Conservation (phyloP, 768 basidiomycete genomes). For the Terana coerulea region DNA sequence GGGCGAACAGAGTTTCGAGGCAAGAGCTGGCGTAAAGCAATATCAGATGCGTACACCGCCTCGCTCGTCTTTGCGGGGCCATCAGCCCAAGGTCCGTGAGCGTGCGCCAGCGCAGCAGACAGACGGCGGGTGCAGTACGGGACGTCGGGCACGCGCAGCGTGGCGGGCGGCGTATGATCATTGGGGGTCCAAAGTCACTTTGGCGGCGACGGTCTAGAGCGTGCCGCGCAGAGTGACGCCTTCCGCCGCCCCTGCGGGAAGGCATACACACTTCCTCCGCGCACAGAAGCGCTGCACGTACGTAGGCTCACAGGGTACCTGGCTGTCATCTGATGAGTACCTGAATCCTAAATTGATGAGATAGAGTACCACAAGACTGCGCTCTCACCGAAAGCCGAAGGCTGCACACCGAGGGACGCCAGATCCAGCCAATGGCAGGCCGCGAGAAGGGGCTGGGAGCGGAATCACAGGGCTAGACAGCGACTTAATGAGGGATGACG, state of each 20-base stretch:
- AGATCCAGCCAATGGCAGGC: not conserved
- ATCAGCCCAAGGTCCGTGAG: not conserved
- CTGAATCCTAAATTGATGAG: not conserved
- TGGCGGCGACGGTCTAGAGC: not conserved
- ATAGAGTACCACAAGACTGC: constrained; percentile 1
- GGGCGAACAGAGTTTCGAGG: not conserved
- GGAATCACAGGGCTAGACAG: not conserved
- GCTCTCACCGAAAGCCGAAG: constrained; percentile 7
- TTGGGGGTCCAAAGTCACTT: constrained; percentile 3
- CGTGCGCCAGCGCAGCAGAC: not conserved
- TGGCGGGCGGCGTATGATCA: not conserved
- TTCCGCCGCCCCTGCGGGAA: constrained; percentile 6
- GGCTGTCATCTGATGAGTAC: constrained; percentile 12
- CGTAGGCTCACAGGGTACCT: constrained; percentile 8
- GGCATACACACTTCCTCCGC: not conserved
- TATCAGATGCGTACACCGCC: not conserved
- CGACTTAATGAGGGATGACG: no score
- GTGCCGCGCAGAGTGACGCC: not conserved
- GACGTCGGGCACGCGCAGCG: not conserved
- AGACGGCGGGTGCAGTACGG: not conserved
- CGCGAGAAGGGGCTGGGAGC: not conserved
- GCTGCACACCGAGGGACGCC: not conserved
- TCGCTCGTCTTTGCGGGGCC: not conserved
- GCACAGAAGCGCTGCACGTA: not conserved
- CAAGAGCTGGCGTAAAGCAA: not conserved